phyloP scores from a whole-genome alignment of 2,329 filamentous ascomycete genomes.

The Aspergillus glaucus region DNA sequence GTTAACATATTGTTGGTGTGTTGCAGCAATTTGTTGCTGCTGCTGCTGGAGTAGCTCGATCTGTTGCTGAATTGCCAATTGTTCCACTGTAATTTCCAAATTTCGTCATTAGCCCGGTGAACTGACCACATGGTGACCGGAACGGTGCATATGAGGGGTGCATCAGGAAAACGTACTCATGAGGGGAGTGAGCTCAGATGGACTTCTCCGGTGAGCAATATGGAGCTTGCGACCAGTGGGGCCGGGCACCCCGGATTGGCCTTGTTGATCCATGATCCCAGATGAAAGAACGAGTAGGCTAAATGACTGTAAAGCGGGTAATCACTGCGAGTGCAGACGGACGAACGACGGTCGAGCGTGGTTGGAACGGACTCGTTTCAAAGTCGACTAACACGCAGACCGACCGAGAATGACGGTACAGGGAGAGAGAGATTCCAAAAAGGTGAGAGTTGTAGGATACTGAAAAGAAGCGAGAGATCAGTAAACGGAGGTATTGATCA shows the following conservation, averaged over 20 bases:
- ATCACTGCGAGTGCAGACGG: constrained; percentile 10
- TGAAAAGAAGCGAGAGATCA: constrained; percentile 12
- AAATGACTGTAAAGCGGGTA: constrained; percentile 13
- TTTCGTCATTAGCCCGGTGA: no score
- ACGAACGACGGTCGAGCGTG: constrained; percentile 17
- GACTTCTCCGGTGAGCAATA: constrained; percentile 94
- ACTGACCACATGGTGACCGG: constrained; percentile 28
- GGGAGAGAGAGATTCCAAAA: background rate
- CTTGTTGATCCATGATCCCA: constrained; percentile 59
- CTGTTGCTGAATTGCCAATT: constrained; percentile 95
- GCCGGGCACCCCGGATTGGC: constrained; percentile 52
- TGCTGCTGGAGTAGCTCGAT: constrained; percentile 96
- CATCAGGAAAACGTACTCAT: constrained; percentile 69
- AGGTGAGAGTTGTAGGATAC: background rate
- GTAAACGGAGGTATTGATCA: constrained; percentile 3
- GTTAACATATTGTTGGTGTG: constrained; percentile 95
- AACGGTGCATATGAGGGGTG: constrained; percentile 30
- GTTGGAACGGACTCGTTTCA: constrained; percentile 16
- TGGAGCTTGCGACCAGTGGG: constrained; percentile 84
- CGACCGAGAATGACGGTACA: constrained; percentile 17
- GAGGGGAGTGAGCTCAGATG: constrained; percentile 91
- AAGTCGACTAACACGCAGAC: constrained; percentile 14
- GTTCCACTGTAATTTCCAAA: constrained; percentile 64
- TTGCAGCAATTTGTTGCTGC: constrained; percentile 94
- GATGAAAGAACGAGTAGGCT: constrained; percentile 14